A percentile compares a stretch with the other conserved stretches of the same genome.
Evolutionary conservation across 176 grass and related monocot genomes (phyloP).

Genomic region (Triticum urartu): DNA sequence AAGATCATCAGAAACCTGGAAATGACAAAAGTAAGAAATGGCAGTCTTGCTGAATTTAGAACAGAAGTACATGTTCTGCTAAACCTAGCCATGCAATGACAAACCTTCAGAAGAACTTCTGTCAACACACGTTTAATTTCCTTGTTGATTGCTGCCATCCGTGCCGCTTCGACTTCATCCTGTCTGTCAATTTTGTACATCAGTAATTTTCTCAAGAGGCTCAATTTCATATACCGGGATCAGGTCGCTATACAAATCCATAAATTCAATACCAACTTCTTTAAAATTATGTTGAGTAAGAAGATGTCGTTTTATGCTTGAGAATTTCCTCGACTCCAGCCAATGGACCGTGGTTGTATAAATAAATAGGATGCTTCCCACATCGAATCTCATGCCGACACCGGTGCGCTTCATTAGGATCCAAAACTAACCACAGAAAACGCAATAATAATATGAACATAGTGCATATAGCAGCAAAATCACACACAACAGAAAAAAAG

Average conservation of each 20-base stretch:
- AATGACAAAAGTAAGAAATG: slow-evolving; percentile 5
- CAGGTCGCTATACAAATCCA: slow-evolving; percentile 81
- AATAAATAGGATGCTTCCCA: no score
- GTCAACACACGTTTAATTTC: no score
- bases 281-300: slow-evolving; percentile 89
- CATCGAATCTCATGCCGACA: no score
- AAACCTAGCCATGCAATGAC: neutral
- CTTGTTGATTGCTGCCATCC: no score
- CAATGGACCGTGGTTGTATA: no score
- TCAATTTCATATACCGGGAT: slow-evolving; percentile 97
- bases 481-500: no score
- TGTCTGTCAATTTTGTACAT: slow-evolving; percentile 40
- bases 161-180: no score
- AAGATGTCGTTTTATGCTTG: slow-evolving; percentile 87
- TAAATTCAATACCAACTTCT: slow-evolving; percentile 50
- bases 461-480: no score
- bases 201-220: slow-evolving; percentile 86
- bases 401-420: no score
- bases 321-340: slow-evolving; percentile 16
- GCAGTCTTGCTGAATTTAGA: neutral
- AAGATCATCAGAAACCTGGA: slow-evolving; percentile 95
- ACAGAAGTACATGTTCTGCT: slow-evolving; percentile 4
- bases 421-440: no score
- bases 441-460: no score
- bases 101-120: no score